Evolutionary conservation across 768 basidiomycete genomes (phyloP).

Genomic region (Leccinum subtestaceum): DNA sequence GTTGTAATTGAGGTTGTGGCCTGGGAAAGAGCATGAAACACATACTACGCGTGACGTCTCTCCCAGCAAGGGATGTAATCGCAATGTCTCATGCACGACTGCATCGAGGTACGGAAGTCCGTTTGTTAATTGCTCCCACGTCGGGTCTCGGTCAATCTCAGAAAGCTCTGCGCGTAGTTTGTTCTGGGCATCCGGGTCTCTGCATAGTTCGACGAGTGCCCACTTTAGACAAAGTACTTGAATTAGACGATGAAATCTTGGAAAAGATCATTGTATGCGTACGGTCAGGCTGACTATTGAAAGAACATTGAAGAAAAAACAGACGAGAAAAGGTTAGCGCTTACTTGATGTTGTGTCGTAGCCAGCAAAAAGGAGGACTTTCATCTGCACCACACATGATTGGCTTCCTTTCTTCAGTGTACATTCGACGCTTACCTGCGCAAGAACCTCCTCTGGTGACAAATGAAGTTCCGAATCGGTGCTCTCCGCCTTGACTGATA

Average conservation of each 20-base stretch:
- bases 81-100: conserved; percentile 43
- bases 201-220: conserved; percentile 55
- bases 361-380: conserved; percentile 38
- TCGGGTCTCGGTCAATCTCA: conserved; percentile 42
- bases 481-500: conserved; percentile 38
- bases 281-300: conserved; percentile 30
- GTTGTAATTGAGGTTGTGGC: not conserved
- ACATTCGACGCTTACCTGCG: conserved; percentile 21
- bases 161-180: conserved; percentile 51
- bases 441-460: conserved; percentile 40
- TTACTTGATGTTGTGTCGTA: conserved; percentile 42
- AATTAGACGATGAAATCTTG: not conserved
- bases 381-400: conserved; percentile 26
- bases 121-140: conserved; percentile 50
- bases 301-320: not conserved
- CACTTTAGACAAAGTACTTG: conserved; percentile 29
- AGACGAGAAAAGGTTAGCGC: not conserved
- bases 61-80: conserved; percentile 40
- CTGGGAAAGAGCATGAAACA: not conserved
- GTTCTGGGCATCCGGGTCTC: conserved; percentile 42
- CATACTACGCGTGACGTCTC: conserved; percentile 19
- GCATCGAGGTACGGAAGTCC: conserved; percentile 55
- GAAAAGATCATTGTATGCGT: not conserved
- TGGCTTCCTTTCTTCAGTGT: not conserved
- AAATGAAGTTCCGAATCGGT: conserved; percentile 31